Evolutionary conservation across 371 early-diverging fungal genomes (phyloP).

Genomic region (Mucor indicus): DNA sequence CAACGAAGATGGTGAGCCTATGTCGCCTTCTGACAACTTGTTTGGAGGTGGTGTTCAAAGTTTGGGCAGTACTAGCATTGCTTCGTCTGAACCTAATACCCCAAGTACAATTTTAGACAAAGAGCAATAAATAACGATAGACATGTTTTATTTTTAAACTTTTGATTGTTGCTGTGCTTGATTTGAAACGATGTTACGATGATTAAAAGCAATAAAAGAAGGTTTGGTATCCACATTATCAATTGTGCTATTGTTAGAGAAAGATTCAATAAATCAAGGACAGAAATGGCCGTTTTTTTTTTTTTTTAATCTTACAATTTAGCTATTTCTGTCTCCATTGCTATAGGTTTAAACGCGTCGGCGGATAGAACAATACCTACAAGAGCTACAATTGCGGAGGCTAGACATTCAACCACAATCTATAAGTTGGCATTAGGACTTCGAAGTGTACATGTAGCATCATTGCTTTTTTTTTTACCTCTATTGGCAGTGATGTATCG

Average conservation of each 20-base stretch:
- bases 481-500: conserved; percentile 53
- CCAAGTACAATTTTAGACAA: too few relatives aligned
- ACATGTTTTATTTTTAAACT: conserved; percentile 4
- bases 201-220: conserved; percentile 63
- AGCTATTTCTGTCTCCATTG: conserved; percentile 60
- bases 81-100: too few relatives aligned
- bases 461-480: conserved; percentile 28
- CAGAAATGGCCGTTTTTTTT: neutral
- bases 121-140: too few relatives aligned
- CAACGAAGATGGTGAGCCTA: conserved; percentile 48
- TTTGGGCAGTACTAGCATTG: too few relatives aligned
- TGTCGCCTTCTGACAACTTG: conserved; percentile 5
- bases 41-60: neutral
- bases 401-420: conserved; percentile 41
- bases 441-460: neutral
- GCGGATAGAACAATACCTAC: conserved; percentile 47
- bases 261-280: neutral
- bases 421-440: conserved; percentile 1
- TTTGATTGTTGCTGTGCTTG: conserved; percentile 33
- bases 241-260: conserved; percentile 47
- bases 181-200: conserved; percentile 44
- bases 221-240: conserved; percentile 65
- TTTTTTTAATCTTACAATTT: conserved; percentile 47
- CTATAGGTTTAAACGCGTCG: conserved; percentile 59
- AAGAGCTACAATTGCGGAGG: conserved; percentile 35